A percentile compares a stretch with the other conserved stretches of the same genome.
Evolutionary conservation across 257 asterid genomes (phyloP).

Genomic region (Capsicum chinense): DNA sequence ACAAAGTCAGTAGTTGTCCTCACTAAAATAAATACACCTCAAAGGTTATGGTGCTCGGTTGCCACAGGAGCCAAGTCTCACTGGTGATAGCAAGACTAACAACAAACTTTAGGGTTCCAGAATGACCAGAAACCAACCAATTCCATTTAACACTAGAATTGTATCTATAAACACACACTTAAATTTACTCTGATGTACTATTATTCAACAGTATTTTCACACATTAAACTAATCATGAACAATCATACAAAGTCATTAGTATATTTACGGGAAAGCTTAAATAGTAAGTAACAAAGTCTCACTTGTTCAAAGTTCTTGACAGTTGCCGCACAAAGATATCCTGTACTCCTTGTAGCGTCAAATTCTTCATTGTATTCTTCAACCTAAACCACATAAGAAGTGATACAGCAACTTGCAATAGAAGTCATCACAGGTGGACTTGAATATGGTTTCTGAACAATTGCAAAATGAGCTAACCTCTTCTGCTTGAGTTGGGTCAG

Average conservation of each 20-base stretch:
- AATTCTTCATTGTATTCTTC: conserved; percentile 70
- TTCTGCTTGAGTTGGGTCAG: conserved; percentile 84
- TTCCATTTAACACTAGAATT: neutral
- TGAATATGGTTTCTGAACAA: conserved; percentile 6
- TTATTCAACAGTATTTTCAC: neutral
- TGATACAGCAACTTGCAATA: neutral
- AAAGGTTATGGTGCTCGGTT: neutral
- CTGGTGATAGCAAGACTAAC: neutral
- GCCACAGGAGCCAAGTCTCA: conserved; percentile 18
- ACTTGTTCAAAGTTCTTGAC: conserved; percentile 78
- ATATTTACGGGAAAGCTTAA: conserved; percentile 10
- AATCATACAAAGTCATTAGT: neutral
- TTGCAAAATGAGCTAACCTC: conserved; percentile 55
- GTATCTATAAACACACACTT: conserved; percentile 17
- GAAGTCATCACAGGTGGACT: neutral
- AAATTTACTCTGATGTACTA: neutral
- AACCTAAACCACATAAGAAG: conserved; percentile 53
- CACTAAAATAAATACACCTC: neutral
- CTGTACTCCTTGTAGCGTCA: conserved; percentile 96
- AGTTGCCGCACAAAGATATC: conserved; percentile 92
- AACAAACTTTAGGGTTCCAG: neutral
- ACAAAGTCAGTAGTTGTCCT: neutral
- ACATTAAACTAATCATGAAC: neutral
- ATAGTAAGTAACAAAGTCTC: conserved; percentile 19
- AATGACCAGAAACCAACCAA: conserved; percentile 8